These are phyloP conservation scores for Kockovaella imperatae DNA, from an alignment of 768 basidiomycete genomes.

Conservation along the genomic window DNA sequence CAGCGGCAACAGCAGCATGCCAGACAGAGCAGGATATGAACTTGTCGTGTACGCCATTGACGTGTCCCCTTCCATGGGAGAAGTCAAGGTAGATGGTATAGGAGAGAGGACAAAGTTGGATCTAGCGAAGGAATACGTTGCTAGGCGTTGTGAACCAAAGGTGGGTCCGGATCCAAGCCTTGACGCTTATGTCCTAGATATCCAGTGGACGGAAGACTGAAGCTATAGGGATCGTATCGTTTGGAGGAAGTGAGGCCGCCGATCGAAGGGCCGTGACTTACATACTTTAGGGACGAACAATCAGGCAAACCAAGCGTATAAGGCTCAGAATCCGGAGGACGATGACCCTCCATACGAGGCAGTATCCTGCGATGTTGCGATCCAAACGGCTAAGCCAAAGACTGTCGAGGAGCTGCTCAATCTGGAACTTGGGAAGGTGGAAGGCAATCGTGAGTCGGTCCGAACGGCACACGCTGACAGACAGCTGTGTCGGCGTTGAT, in stretches of 20 bases:
- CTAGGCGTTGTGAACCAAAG: conserved; percentile 87
- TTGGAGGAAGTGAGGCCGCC: conserved; percentile 61
- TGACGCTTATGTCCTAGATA: conserved; percentile 54
- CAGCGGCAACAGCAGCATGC: conserved; percentile 11
- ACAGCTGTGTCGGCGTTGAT: conserved; percentile 76
- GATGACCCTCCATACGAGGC: conserved; percentile 32
- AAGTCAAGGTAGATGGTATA: conserved; percentile 53
- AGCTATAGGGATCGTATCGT: conserved; percentile 79
- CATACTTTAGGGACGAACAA: conserved; percentile 34
- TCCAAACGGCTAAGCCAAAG: conserved; percentile 39
- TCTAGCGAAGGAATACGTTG: conserved; percentile 76
- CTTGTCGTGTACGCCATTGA: conserved; percentile 66
- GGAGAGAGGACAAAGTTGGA: conserved; percentile 62
- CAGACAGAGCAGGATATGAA: conserved; percentile 40
- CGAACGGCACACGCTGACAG: background rate
- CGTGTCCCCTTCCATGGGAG: conserved; percentile 76
- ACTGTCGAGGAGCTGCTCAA: conserved; percentile 40
- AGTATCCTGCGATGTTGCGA: conserved; percentile 36
- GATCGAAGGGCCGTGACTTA: background rate
- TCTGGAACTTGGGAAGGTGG: conserved; percentile 30
- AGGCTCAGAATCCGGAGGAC: conserved; percentile 31
- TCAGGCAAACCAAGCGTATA: conserved; percentile 31
- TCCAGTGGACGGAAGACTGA: conserved; percentile 88
- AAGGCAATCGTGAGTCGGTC: conserved; percentile 41
- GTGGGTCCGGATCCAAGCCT: conserved; percentile 45